These are phyloP conservation scores for Sporothrix mexicana DNA, from an alignment of 2,329 filamentous ascomycete genomes.

Conservation along the genomic window DNA sequence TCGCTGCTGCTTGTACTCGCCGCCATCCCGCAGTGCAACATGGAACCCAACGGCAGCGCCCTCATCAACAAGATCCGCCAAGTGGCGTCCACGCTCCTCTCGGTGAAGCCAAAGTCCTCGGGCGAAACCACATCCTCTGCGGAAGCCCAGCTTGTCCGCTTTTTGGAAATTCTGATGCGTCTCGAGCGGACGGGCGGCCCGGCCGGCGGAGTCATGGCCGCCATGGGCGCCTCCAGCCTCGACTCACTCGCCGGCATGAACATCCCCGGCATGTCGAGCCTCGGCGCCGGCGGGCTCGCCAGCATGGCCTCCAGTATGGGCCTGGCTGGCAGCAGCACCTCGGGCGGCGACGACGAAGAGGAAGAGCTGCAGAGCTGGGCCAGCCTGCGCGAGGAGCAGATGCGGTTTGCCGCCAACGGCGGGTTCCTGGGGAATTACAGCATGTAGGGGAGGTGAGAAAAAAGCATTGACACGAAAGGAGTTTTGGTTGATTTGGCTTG, in stretches of 20 bases:
- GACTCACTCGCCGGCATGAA: background rate
- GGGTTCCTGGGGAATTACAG: conserved; percentile 38
- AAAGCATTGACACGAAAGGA: background rate
- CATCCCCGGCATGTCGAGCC: conserved; percentile 33
- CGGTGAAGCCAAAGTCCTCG: background rate
- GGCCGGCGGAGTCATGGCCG: conserved; percentile 41
- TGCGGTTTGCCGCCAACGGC: conserved; percentile 52
- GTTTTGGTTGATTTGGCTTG: background rate
- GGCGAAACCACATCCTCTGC: conserved; percentile 43
- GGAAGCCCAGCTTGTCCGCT: conserved; percentile 73
- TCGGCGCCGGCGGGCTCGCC: background rate
- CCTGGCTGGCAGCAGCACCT: background rate
- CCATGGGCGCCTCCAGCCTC: conserved; percentile 4
- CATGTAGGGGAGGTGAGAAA: background rate
- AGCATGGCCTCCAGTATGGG: background rate
- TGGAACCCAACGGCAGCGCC: conserved; percentile 72
- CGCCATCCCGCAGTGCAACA: conserved; percentile 81
- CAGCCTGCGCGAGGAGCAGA: conserved; percentile 77
- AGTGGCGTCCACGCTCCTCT: conserved; percentile 78
- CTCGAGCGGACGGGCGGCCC: conserved; percentile 66
- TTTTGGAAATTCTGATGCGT: conserved; percentile 75
- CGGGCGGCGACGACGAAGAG: conserved; percentile 55
- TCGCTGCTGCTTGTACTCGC: conserved; percentile 76
- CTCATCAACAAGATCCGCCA: conserved; percentile 84
- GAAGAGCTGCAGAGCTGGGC: conserved; percentile 80